Conservation (phyloP, 352 stramenopile species). For the Globisporangium lucens region DNA sequence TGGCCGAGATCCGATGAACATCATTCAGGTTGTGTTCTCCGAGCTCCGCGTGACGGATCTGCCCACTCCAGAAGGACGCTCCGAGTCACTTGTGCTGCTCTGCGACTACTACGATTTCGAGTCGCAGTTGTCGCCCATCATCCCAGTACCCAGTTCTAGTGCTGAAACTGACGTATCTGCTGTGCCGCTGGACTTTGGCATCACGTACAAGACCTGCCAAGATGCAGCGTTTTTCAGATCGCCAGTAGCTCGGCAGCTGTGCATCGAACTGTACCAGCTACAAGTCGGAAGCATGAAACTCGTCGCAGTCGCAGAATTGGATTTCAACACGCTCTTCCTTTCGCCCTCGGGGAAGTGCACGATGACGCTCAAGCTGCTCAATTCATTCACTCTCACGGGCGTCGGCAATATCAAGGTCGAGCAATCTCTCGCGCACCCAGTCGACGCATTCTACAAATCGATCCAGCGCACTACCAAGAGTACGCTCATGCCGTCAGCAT, state of each 20-base stretch:
- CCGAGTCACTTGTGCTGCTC: conserved; percentile 19
- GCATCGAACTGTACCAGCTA: conserved; percentile 28
- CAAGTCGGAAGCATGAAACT: conserved; percentile 6
- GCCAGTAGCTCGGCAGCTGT: conserved; percentile 8
- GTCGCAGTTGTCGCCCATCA: conserved; percentile 30
- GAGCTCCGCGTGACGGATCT: conserved; percentile 8
- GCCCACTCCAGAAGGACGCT: too few species aligned
- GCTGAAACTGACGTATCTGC: not conserved
- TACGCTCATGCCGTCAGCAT: not conserved
- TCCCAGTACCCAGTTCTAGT: not conserved
- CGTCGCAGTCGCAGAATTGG: conserved; percentile 11
- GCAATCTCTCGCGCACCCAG: conserved; percentile 9
- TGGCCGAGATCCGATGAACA: conserved; percentile 9
- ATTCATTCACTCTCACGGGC: conserved; percentile 12
- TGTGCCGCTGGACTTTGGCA: conserved; percentile 24
- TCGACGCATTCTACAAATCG: conserved; percentile 20
- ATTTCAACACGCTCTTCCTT: conserved; percentile 23
- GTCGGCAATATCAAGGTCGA: conserved; percentile 16
- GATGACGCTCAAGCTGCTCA: conserved; percentile 16
- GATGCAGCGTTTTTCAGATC: conserved; percentile 26
- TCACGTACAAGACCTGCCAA: conserved; percentile 31
- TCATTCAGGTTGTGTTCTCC: conserved; percentile 18
- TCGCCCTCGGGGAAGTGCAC: conserved; percentile 10
- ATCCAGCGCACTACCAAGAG: conserved; percentile 10
- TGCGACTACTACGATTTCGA: conserved; percentile 51